These are phyloP conservation scores for Cynara cardunculus DNA, from an alignment of 129 eudicot genomes.

Conservation along the genomic window DNA sequence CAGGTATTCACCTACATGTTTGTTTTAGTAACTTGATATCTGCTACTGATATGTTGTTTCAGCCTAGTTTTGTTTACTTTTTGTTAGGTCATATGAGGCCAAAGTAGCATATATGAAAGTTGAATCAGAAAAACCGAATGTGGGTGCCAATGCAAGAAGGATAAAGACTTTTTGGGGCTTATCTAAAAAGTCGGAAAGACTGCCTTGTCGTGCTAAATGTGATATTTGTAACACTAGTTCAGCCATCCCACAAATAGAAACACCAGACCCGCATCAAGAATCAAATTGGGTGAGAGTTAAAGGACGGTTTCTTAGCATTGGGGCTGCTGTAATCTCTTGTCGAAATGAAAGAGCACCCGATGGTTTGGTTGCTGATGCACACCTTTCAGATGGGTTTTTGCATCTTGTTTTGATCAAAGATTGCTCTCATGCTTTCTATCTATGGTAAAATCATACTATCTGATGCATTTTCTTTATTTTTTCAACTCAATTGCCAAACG, in stretches of 20 bases:
- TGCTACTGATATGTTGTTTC: not conserved
- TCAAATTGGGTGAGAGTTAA: constrained; percentile 65
- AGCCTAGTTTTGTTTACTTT: not conserved
- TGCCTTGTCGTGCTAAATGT: constrained; percentile 72
- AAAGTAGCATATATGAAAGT: constrained; percentile 72
- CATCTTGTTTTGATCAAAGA: constrained; percentile 87
- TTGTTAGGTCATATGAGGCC: constrained; percentile 87
- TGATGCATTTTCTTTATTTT: not conserved
- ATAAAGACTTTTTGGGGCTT: constrained; percentile 41
- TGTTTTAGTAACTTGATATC: not conserved
- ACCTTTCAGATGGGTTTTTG: constrained; percentile 89
- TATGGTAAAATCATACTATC: constrained; percentile 49
- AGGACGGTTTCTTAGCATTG: constrained; percentile 86
- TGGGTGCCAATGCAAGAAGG: constrained; percentile 32
- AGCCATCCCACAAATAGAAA: not conserved
- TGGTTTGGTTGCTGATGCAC: constrained; percentile 97
- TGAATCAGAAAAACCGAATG: constrained; percentile 40
- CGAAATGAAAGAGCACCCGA: constrained; percentile 97
- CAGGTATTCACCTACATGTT: constrained; percentile 41
- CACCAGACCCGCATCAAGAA: constrained; percentile 40
- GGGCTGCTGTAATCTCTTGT: constrained; percentile 98
- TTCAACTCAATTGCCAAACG: not conserved
- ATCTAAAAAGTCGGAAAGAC: constrained; percentile 44
- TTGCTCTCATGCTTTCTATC: constrained; percentile 81
- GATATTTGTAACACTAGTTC: constrained; percentile 46